Base-by-base conservation (phyloP, 164 flowering plant species). In the Aristolochia californica region DNA sequence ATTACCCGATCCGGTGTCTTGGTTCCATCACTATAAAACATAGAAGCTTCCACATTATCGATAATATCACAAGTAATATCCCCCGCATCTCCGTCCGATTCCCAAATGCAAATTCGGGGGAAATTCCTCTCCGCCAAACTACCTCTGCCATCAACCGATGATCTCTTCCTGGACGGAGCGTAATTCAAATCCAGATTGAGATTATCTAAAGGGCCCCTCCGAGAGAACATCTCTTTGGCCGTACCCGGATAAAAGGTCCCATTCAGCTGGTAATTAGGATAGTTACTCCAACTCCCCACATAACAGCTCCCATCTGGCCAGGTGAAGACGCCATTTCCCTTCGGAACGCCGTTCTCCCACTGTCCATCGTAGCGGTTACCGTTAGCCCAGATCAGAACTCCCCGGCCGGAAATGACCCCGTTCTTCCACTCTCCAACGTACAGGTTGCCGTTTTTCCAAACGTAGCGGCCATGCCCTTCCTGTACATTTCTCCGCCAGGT, bases 21-120 rank as follows among this genome's bases (percentile, higher is more conserved):
- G 20, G 69, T 62, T 13, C 77, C 80, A 17, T 76, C 83, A 11
- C 80, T 50, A 59, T 80, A 83, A 50, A 83, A 75, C 87, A 74
- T 74, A 0, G 82, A 74, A 0, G 91, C 81, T 62, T 83, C 85
- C 59, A 81, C 85, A 80, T 74, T 80, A 66, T 85, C 91, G n/a
- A 87, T 59, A 13, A 84, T 87, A 66, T 84, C 91, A 62, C 91
- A 84, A 43, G 95, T 87, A 17, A 84, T 87, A 70, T 84, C 91
- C 11, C 95, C 95, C 15, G 82, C 91, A 48, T 83, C 96, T 0
- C 91, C 96, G 43, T 85, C 91, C 12, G 82, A 76, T 40, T 84
- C 96, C 96, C 96, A 87, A 24, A 87, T 83, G 58, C 96, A 87
- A 52, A 85, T 83, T 73, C 84, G 73, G 2, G 89, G 96, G 43